Evolutionary conservation across 441 rosid species (phyloP), one percentile per base, ranked within the genome.

Genomic region (Gossypium aridum): DNA sequence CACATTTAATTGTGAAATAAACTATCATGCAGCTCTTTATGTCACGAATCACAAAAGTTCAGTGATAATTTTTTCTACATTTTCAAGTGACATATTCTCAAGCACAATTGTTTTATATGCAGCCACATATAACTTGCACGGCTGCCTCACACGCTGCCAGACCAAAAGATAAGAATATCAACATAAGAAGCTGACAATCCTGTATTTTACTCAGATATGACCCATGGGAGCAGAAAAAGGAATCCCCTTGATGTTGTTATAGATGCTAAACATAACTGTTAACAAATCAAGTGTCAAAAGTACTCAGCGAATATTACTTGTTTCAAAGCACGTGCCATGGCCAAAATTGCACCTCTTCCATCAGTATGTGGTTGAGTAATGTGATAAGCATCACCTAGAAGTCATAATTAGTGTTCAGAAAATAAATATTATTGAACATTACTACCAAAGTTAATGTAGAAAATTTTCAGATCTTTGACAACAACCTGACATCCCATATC

Each of bases 401-500:
- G 9, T 71, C 26, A 39, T 7, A 34, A 83, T 45, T 10, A 17
- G 17, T 23, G 74, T 59, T 80, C 61, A 72, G 77, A 28, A 55
- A 70, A 55, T 14, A 70, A 55, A 10, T 5, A 34, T 17, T 31
- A 54, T 17, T 19, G 17, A 49, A 53, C 7, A 72, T 9, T 56
- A 60, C 10, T 60, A 51, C 17, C 47, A 16, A 55, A 66, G 63
- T 19, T 53, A 49, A 37, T 66, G 60, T 20, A 55, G 26, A 43
- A 4, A 22, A 62, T 66, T 73, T 17, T 26, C 2, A 4, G 45
- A 64, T 25, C 72, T 70, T 34, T 47, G 75, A 57, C 74, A 66
- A 16, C 74, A 79, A 95, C 99, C 99, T 85, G 99, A 93, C 98
- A 93, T 93, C 83, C 99, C 99, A 83, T 93, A 95, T 80, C 99